Evolutionary conservation across 116 monocot species (phyloP), one percentile per base, ranked within the genome.

Genomic region (Cymodocea nodosa): DNA sequence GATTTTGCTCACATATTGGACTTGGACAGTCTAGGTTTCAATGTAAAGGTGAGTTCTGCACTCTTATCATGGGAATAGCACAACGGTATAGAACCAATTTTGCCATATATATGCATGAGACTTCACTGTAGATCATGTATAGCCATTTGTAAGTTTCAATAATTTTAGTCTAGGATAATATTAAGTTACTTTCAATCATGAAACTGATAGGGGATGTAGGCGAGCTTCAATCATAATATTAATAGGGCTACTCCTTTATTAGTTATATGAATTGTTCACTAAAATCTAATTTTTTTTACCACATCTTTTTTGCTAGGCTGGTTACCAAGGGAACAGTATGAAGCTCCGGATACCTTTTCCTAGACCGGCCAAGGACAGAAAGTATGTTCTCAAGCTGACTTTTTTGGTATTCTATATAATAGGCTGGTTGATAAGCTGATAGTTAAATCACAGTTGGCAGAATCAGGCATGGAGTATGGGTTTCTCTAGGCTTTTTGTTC

Each of bases 321-420:
- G 69, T 49, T 81, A 77, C 74, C 69, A 85, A 69, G 95, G 87
- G 52, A 73, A 63, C 14, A 81, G 65, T 50, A 53, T 85, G 80
- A 90, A 95, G 75, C 83, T 95, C 60, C 78, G 87, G 19, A 90
- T 95, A 73, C 95, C 90, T 44, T 95, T 95, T 70, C 95, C 95
- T 37, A 90, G 85, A 71, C 80, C 53, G 16, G 90, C 90, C 23
- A 67, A 78, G 59, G 85, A 85, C 51, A 90, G 90, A 68, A 95
- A 90, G 90, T 94, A 76, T 79, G 82, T 56, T 23, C 25, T 60
- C 34, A 66, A 20, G 12, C 2, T 23, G 1, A 17, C 9, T 16
- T 15, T 8, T 65, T 50, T 24, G 11, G 2, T 51, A 0, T 65
- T 65, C 18, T 37, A 35, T n/a, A 35, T 36, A 4, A 36, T 39